These are phyloP conservation scores for Cornus suecica DNA, from an alignment of 148 eudicot species.

Conservation along the genomic window DNA sequence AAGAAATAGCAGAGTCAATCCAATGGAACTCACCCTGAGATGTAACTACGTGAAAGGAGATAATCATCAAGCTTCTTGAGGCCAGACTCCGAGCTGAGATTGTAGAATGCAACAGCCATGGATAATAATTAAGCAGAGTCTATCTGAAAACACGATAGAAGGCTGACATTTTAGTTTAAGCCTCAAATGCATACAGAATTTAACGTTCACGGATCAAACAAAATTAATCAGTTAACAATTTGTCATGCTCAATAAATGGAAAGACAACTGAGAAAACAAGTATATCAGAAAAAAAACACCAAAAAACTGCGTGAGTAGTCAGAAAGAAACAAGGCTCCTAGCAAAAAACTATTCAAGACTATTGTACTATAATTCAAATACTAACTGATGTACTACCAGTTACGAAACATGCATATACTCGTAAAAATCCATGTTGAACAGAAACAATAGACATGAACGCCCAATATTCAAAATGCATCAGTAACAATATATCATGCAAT, in stretches of 20 bases:
- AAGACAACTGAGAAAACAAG: too few species aligned
- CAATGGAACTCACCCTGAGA: conserved; percentile 54
- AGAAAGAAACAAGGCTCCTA: too few species aligned
- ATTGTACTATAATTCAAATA: too few species aligned
- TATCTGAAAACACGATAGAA: conserved; percentile 9
- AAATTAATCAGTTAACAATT: neutral
- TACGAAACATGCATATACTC: too few species aligned
- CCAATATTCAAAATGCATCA: too few species aligned
- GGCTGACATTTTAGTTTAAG: neutral
- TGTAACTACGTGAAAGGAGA: conserved; percentile 80
- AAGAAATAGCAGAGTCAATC: neutral
- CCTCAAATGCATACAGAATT: neutral
- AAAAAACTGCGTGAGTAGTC: neutral
- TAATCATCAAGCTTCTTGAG: conserved; percentile 87
- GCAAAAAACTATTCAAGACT: too few species aligned
- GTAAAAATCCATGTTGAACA: too few species aligned
- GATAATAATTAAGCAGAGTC: conserved; percentile 7
- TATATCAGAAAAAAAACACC: neutral
- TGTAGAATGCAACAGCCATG: conserved; percentile 72
- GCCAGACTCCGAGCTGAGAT: conserved; percentile 59
- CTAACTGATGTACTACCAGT: too few species aligned
- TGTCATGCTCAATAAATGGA: neutral
- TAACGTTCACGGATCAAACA: neutral
- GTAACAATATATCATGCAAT: too few species aligned
- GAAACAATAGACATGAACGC: too few species aligned